These are phyloP conservation scores for Torulaspora microellipsoides DNA, from an alignment of 805 yeast species.

Conservation along the genomic window DNA sequence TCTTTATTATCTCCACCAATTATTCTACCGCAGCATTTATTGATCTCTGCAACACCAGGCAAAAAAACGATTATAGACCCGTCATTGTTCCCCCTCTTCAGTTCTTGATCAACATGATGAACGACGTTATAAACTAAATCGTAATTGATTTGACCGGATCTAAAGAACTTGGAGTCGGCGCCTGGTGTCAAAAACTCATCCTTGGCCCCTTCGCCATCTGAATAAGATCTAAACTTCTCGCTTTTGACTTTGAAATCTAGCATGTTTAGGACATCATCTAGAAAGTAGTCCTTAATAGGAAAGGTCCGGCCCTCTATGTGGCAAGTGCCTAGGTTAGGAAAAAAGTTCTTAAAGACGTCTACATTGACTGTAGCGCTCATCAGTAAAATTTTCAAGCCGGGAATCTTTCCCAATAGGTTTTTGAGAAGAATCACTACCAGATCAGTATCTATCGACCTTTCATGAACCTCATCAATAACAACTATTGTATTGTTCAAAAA, in stretches of 20 bases:
- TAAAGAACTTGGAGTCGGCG: conserved; percentile 62
- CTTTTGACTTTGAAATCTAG: conserved; percentile 52
- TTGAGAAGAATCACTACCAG: conserved; percentile 74
- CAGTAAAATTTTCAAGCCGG: conserved; percentile 60
- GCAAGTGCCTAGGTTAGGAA: conserved; percentile 54
- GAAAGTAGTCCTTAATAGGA: conserved; percentile 74
- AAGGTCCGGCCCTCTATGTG: conserved; percentile 93
- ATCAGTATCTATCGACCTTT: conserved; percentile 87
- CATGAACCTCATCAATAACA: conserved; percentile 95
- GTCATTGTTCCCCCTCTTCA: conserved; percentile 38
- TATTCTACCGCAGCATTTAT: conserved; percentile 42
- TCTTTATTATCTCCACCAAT: conserved; percentile 12
- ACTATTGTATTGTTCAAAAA: conserved; percentile 56
- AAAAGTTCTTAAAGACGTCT: conserved; percentile 60
- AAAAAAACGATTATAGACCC: conserved; percentile 84
- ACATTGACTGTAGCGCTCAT: conserved; percentile 95
- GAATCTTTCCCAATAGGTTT: conserved; percentile 43
- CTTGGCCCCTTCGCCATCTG: conserved; percentile 22
- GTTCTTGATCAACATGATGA: conserved; percentile 45
- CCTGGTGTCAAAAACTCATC: conserved; percentile 49
- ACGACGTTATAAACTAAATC: conserved; percentile 62
- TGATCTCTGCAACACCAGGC: conserved; percentile 90
- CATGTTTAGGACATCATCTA: conserved; percentile 58
- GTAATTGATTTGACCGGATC: conserved; percentile 66
- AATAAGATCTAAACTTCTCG: conserved; percentile 14